Evolutionary conservation across 768 basidiomycete genomes (phyloP).

Genomic region (Boletus pseudo-olivaceus): DNA sequence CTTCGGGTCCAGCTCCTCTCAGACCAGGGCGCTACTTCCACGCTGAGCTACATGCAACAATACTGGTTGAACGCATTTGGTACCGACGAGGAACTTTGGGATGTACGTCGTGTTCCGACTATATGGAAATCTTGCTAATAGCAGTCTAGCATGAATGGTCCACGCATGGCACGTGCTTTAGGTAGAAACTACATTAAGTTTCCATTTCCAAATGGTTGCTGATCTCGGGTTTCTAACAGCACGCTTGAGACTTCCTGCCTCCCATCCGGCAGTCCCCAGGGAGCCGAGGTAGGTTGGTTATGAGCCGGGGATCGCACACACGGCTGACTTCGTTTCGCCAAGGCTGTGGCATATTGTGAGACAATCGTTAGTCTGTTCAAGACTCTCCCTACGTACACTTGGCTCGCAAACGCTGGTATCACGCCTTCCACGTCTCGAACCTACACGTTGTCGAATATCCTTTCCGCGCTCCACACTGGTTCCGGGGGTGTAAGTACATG

Average conservation of each 20-base stretch:
- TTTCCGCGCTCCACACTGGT: conserved; percentile 50
- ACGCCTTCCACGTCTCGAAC: conserved; percentile 58
- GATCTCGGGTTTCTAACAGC: conserved; percentile 32
- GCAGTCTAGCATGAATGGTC: conserved; percentile 61
- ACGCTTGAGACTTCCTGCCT: conserved; percentile 59
- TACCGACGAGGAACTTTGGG: conserved; percentile 63
- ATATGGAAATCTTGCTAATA: conserved; percentile 1
- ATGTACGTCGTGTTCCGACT: conserved; percentile 37
- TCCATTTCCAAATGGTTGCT: background rate
- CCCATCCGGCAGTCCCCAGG: conserved; percentile 52
- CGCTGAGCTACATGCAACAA: conserved; percentile 56
- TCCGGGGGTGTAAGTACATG: conserved; percentile 42
- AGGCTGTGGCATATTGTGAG: conserved; percentile 69
- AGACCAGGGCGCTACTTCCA: conserved; percentile 54
- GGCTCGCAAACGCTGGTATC: conserved; percentile 70
- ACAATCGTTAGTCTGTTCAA: conserved; percentile 55
- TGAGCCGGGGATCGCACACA: background rate
- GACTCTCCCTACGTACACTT: conserved; percentile 71
- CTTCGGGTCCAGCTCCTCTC: conserved; percentile 45
- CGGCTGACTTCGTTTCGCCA: background rate
- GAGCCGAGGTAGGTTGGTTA: conserved; percentile 51
- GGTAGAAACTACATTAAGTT: conserved; percentile 10
- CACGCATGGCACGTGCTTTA: conserved; percentile 58
- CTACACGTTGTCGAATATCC: conserved; percentile 52
- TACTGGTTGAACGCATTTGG: conserved; percentile 64